Evolutionary conservation across 345 rosid genomes (phyloP).

Genomic region (Viola odorata): DNA sequence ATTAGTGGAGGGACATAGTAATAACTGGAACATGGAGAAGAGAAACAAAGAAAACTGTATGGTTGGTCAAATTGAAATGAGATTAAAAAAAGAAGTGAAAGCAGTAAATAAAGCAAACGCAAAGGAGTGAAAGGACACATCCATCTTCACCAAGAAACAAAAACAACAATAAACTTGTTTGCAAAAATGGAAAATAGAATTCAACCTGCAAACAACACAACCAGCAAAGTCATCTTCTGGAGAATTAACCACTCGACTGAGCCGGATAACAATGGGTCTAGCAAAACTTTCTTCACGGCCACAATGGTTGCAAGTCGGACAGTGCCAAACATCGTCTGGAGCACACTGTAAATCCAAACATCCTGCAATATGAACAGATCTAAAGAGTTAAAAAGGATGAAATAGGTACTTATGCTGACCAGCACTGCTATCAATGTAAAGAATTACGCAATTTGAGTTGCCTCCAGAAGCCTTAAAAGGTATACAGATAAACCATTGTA

Average conservation of each 20-base stretch:
- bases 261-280: slow-evolving; percentile 54
- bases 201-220: slow-evolving; percentile 91
- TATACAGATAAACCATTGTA: background rate
- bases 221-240: slow-evolving; percentile 86
- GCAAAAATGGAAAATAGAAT: slow-evolving; percentile 1
- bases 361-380: slow-evolving; percentile 49
- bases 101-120: no score
- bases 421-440: background rate
- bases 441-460: background rate
- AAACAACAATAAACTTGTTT: no score
- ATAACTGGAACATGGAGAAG: background rate
- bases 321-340: slow-evolving; percentile 75
- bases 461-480: background rate
- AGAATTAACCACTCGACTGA: slow-evolving; percentile 60
- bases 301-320: slow-evolving; percentile 60
- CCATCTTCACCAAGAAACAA: background rate
- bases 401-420: background rate
- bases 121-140: no score
- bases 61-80: no score
- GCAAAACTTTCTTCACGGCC: slow-evolving; percentile 32
- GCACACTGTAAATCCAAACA: slow-evolving; percentile 58
- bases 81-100: no score
- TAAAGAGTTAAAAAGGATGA: slow-evolving; percentile 11
- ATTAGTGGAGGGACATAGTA: background rate
- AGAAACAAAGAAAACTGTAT: no score